Base-by-base conservation (phyloP, 2,329 filamentous ascomycete genomes). In the Apiospora pterosperma region DNA sequence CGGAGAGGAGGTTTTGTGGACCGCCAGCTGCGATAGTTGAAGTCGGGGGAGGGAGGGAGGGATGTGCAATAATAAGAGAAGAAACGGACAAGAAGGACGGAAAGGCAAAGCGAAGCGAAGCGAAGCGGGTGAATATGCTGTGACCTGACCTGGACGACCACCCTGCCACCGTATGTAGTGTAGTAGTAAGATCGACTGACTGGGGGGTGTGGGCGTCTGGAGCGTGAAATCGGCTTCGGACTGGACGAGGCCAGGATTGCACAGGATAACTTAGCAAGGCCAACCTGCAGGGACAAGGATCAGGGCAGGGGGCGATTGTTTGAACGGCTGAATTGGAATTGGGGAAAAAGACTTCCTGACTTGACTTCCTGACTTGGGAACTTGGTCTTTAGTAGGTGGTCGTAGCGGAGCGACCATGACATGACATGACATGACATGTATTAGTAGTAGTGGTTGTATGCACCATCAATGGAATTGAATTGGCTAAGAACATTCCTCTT, bases 1-100 rank as follows among this genome's bases (percentile, higher is more conserved):
- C 48, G 34, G 48, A 55, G 48, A 55, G 60, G 60, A 61, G 59
- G 31, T 61, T 61, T 39, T 61, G 59, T 61, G 59, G 59, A 61
- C 36, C 59, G 21, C 59, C 39, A 31, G 23, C 48, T 55, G 44
- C 19, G 48, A 34, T 55, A 28, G 28, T 25, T 55, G 28, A 55
- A 19, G 28, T 55, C 48, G 48, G 31, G 48, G 48, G n/a, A n/a
- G 41, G 48, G 48, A 55, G 48, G 48, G 48, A 55, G 48, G 48
- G 48, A 55, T 55, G 48, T 19, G 48, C 48, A 55, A 28, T 55
- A 55, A 34, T 34, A 55, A 34, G 48, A 34, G 28, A 55, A 34
- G 48, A 55, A 34, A 55, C 48, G 48, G 28, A 34, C 48, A 55
- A 55, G 48, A 55, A 55, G 28, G 28, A 55, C 28, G 48, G 48